Evolutionary conservation across 2,329 filamentous ascomycete species (phyloP), one percentile per base, ranked within the genome.

Genomic region (Leptographium radiaticola): DNA sequence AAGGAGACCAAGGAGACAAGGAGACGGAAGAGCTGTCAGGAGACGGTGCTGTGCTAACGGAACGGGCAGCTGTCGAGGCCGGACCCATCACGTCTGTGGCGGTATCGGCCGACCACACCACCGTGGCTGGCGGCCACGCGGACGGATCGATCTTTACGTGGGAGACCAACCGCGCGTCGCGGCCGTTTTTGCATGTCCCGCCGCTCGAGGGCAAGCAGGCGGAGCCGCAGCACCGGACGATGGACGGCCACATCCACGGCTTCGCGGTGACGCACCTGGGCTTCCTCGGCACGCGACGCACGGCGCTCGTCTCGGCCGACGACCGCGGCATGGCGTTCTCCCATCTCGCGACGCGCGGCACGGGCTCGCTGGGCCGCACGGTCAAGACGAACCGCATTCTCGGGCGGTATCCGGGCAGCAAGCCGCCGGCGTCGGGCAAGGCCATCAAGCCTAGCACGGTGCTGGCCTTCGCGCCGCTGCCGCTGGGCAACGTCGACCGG

Each of bases 301-400:
- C 93, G 15, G 93, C 94, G 4, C 75, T 98, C 6, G 90, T 97
- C 12, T 98, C 93, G 5, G 93, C 93, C 2, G 90, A 98, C 68
- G 87, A 95, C 62, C 81, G 81, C 49, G 93, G 94, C 20, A 98
- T 98, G 94, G 91, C 93, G 0, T 98, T 98, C 67, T 96, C 93
- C 4, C 94, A 98, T 68, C 77, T 98, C 11, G 94, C 93, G 11
- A 95, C 89, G 11, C 79, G 94, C 62, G 94, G 93, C 2, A 84
- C 94, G 40, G 93, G 93, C 4, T 79, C 89, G 30, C 77, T 98
- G 25, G 89, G 86, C 7, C 80, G 93, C 55, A 84, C 82, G 0
- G 86, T 98, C 48, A 95, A 89, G 70, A 95, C 89, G 0, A 91
- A 87, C 2, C 80, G 94, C 56, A 90, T 98, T 57, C 71, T 98